Conservation (phyloP, 306 rosid species). For the Quercus aquifolioides region DNA sequence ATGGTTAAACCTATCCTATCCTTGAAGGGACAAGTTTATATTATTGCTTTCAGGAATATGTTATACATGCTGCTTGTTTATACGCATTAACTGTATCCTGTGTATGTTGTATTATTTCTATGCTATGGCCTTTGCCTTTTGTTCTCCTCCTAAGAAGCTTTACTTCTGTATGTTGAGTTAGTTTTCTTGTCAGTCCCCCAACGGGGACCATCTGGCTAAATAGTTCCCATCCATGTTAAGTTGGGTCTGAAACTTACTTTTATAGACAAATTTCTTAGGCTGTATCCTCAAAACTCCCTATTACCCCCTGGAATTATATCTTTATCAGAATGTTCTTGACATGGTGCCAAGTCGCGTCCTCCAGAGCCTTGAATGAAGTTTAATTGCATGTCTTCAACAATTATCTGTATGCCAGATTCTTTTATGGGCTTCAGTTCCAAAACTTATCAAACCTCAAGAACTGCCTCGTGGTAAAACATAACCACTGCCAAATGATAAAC, state of each 20-base stretch:
- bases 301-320: background rate
- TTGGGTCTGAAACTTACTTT: background rate
- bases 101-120: background rate
- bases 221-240: background rate
- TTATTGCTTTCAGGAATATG: background rate
- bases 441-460: background rate
- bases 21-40: background rate
- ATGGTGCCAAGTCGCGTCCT: background rate
- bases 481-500: background rate
- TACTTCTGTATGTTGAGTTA: background rate
- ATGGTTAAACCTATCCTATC: background rate
- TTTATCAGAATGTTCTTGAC: background rate
- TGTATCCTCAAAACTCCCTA: background rate
- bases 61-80: background rate
- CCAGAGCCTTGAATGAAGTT: background rate
- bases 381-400: background rate
- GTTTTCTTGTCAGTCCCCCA: background rate
- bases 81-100: background rate
- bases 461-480: background rate
- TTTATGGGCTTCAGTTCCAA: background rate
- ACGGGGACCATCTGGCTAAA: background rate
- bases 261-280: background rate
- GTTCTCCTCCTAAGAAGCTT: background rate
- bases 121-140: background rate
- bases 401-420: background rate